Conservation (phyloP, 192 early-diverging fungal genomes). For the Coemansia pectinata region DNA sequence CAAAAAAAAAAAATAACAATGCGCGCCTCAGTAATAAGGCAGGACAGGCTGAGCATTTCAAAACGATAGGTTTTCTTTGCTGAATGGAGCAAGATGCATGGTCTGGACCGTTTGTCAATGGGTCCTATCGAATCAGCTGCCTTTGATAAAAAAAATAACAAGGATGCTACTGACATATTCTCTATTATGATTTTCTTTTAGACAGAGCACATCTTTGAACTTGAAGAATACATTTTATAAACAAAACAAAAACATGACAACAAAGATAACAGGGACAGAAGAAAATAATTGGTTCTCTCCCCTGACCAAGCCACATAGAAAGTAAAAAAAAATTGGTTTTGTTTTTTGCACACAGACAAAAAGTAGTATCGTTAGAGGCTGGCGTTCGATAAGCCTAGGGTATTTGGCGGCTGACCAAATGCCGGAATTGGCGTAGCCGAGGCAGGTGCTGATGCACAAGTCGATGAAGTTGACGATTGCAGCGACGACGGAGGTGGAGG, state of each 20-base stretch:
- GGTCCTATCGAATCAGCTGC: not conserved
- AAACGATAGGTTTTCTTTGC: not conserved
- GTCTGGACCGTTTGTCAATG: not conserved
- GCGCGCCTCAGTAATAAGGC: not conserved
- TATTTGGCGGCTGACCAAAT: not conserved
- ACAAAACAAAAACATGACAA: constrained; percentile 7
- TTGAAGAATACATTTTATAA: constrained; percentile 1
- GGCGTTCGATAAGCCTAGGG: constrained; percentile 1
- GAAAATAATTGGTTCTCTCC: not conserved
- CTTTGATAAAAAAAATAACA: not conserved
- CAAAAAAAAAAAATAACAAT: not conserved
- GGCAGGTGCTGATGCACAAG: not conserved
- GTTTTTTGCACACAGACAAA: not conserved
- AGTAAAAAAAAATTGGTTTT: not conserved
- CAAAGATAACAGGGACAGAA: not conserved
- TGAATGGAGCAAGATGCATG: not conserved
- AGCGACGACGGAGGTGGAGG: not conserved
- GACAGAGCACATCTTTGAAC: not conserved
- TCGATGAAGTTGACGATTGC: not conserved
- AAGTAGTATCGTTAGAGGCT: not conserved
- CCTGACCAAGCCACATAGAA: constrained; percentile 1
- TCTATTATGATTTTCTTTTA: not conserved
- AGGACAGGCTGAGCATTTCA: not conserved
- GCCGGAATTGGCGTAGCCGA: not conserved
- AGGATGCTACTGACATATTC: not conserved